phyloP scores from a whole-genome alignment of 2,329 filamentous ascomycete species.

The Nigrospora sphaerica region DNA sequence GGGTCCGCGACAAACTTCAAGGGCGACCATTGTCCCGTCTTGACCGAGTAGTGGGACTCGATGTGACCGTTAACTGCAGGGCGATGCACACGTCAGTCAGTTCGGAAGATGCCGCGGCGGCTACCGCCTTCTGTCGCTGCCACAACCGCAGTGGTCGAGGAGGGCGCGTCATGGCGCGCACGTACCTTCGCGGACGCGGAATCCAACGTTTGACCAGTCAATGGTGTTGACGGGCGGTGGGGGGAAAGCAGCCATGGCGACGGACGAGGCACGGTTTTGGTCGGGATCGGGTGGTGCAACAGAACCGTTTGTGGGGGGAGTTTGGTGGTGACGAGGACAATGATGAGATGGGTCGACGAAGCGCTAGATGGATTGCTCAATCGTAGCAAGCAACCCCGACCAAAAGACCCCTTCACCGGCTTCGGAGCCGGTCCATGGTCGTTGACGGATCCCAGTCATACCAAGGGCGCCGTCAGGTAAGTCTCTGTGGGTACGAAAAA shows the following conservation, averaged over 20 bases:
- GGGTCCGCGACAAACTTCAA: slow-evolving; percentile 78
- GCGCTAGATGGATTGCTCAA: too few species aligned
- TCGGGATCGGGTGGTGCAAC: too few species aligned
- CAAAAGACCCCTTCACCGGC: too few species aligned
- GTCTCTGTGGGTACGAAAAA: too few species aligned
- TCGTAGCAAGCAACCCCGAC: too few species aligned
- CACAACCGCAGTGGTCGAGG: too few species aligned
- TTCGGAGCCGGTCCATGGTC: too few species aligned
- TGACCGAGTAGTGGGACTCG: slow-evolving; percentile 73
- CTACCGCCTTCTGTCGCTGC: background rate
- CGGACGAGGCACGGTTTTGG: background rate
- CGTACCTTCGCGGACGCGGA: slow-evolving; percentile 82
- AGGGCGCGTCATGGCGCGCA: background rate
- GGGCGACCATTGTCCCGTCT: slow-evolving; percentile 69
- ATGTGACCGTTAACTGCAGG: slow-evolving; percentile 82
- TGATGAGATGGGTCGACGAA: too few species aligned
- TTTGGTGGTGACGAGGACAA: too few species aligned
- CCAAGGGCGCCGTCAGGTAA: too few species aligned
- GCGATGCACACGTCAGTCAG: background rate
- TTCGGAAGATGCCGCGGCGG: background rate
- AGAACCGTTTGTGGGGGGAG: too few species aligned
- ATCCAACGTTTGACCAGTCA: slow-evolving; percentile 91
- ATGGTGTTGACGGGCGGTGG: slow-evolving; percentile 74
- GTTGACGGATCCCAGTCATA: too few species aligned
- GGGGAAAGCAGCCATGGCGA: slow-evolving; percentile 45